Base-by-base conservation (phyloP, 768 basidiomycete genomes). In the Clavaria fumosa region DNA sequence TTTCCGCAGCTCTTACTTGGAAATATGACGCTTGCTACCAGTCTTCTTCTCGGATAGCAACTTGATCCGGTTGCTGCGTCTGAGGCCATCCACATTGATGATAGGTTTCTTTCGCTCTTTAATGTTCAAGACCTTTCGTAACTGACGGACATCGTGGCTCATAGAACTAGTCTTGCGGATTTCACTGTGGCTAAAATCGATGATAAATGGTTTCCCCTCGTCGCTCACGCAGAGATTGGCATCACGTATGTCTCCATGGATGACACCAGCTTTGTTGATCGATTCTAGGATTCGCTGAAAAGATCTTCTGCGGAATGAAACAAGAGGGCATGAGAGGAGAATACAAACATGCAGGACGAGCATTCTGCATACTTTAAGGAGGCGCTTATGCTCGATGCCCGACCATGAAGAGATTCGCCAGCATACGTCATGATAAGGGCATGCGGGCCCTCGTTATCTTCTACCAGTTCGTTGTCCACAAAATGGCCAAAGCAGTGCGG, bases 361-460 rank as follows among this genome's bases (percentile, higher is more conserved):
- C n/a, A n/a, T n/a, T n/a, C n/a, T 28, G 14, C 26, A 9, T 28
- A 14, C 26, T 28, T 28, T 9, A 15, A 14, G 15, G 10, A n/a
- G n/a, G 10, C 33, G 11, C 2, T 4, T 9, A 17, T 10, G 32
- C 10, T 34, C 18, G 20, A 12, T 26, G 30, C 12, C 23, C 26
- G n/a, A 19, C 12, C 31, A 34, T 11, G 9, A 15, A 22, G 42
- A 10, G 24, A 20, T 28, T 40, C 37, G 34, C 41, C 34, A 34
- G 12, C n/a, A 17, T 35, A 35, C 5, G 7, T 37, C 28, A 28
- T 28, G 14, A 28, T 14, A 9, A 28, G 14, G 9, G 26, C 26
- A 14, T 28, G 14, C 9, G 26, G 26, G 26, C 26, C 26, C 26
- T 28, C 26, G 26, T 9, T 28, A 28, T 14, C 26, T 9, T 9